These are phyloP conservation scores for Helotiales sp. DNA, from an alignment of 2,329 filamentous ascomycete genomes.

Conservation along the genomic window DNA sequence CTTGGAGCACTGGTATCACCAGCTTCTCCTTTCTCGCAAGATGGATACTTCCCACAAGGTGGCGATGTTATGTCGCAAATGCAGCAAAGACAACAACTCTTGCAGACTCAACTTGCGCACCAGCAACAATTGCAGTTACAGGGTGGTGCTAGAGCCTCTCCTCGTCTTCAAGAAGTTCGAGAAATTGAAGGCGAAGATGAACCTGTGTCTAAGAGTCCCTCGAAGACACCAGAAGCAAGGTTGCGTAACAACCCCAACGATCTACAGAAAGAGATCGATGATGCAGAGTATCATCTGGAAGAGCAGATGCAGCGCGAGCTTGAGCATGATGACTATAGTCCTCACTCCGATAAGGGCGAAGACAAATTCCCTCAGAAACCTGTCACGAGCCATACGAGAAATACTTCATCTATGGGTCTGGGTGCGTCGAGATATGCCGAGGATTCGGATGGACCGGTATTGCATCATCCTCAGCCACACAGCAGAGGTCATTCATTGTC, in stretches of 20 bases:
- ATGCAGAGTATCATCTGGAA: conserved; percentile 84
- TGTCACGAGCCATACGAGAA: conserved; percentile 27
- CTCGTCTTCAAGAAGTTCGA: conserved; percentile 72
- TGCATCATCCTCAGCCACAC: conserved; percentile 77
- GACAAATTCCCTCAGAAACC: conserved; percentile 32
- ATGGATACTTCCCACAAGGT: conserved; percentile 43
- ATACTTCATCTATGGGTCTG: conserved; percentile 37
- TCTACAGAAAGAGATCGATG: conserved; percentile 83
- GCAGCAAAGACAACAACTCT: conserved; percentile 53
- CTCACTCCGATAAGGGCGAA: conserved; percentile 51
- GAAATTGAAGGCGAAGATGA: conserved; percentile 70
- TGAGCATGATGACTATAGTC: conserved; percentile 78
- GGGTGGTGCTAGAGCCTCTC: conserved; percentile 56
- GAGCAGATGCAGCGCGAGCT: conserved; percentile 79
- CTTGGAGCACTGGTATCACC: conserved; percentile 65
- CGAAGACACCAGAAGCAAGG: conserved; percentile 61
- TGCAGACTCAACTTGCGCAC: conserved; percentile 57
- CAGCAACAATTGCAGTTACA: conserved; percentile 49
- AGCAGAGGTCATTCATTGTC: conserved; percentile 74
- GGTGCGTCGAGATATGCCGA: conserved; percentile 54
- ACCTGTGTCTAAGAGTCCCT: conserved; percentile 52
- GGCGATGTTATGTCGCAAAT: conserved; percentile 50
- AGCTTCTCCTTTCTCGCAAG: conserved; percentile 61
- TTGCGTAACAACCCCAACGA: conserved; percentile 75
- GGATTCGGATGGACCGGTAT: conserved; percentile 58